Conservation (phyloP, 192 early-diverging fungal genomes). For the Phlyctochytrium planicorne region DNA sequence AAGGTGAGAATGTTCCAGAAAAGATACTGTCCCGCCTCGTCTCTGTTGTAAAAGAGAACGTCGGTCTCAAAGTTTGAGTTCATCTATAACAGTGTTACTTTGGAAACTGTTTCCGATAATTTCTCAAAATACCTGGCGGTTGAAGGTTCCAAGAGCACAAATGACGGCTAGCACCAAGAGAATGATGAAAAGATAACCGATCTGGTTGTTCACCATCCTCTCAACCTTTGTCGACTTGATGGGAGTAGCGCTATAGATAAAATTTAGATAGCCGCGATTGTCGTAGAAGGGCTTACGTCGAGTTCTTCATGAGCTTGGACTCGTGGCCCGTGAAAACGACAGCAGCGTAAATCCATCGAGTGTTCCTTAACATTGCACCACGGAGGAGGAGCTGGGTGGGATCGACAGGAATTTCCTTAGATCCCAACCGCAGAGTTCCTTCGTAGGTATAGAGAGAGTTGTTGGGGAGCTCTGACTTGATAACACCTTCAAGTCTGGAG, state of each 20-base stretch:
- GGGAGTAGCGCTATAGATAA: slow-evolving; percentile 64
- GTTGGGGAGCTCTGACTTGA: slow-evolving; percentile 94
- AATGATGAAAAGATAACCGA: slow-evolving; percentile 88
- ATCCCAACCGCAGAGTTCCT: slow-evolving; percentile 66
- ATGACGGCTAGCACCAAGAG: slow-evolving; percentile 80
- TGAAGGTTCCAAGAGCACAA: slow-evolving; percentile 79
- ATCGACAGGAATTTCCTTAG: slow-evolving; percentile 78
- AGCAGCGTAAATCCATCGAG: slow-evolving; percentile 90
- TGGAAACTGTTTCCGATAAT: slow-evolving; percentile 13
- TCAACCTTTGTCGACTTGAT: slow-evolving; percentile 92
- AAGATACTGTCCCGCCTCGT: slow-evolving; percentile 46
- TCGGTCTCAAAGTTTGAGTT: slow-evolving; percentile 36
- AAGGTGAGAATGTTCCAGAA: slow-evolving; percentile 92
- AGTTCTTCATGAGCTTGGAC: slow-evolving; percentile 96
- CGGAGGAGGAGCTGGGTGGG: slow-evolving; percentile 92
- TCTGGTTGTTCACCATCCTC: slow-evolving; percentile 88
- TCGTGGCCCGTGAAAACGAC: slow-evolving; percentile 97
- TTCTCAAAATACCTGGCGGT: slow-evolving; percentile 37
- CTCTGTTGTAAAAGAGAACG: slow-evolving; percentile 23
- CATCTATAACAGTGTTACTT: slow-evolving; percentile 4
- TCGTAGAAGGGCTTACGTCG: slow-evolving; percentile 49
- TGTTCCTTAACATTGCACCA: slow-evolving; percentile 93
- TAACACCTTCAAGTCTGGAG: slow-evolving; percentile 60
- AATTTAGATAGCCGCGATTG: not conserved
- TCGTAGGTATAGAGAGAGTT: slow-evolving; percentile 96